phyloP scores from a whole-genome alignment of 1,284 basidiomycete genomes.

The Phaffia rhodozyma region DNA sequence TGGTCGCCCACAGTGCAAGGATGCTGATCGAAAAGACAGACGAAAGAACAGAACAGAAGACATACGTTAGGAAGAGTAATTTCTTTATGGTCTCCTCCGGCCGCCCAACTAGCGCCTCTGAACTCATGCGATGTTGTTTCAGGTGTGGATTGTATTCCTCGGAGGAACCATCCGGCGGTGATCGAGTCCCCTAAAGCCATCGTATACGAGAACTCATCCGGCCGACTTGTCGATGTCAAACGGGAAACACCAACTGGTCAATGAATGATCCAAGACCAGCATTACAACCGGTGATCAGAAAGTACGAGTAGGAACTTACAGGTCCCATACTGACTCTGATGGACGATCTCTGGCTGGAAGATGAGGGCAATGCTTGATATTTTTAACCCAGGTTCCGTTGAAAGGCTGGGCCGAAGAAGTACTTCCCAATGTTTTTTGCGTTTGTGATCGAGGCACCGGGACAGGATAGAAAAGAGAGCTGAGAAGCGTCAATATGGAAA shows the following conservation, averaged over 20 bases:
- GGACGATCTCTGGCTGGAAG: not conserved
- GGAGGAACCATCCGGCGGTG: conserved; percentile 11
- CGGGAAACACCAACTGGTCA: not conserved
- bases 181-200: conserved; percentile 15
- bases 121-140: conserved; percentile 13
- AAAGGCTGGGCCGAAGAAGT: no score
- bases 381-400: not conserved
- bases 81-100: conserved; percentile 7
- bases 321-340: not conserved
- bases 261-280: not conserved
- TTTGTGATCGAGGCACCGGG: no score
- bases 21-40: not conserved
- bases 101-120: conserved; percentile 5
- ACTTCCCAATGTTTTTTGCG: no score
- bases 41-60: not conserved
- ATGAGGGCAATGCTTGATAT: conserved; percentile 3
- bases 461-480: no score
- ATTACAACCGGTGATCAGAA: no score
- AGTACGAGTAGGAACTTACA: not conserved
- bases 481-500: no score
- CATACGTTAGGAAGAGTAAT: conserved; percentile 15
- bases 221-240: not conserved
- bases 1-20: no score
- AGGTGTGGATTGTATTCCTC: not conserved
- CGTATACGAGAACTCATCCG: conserved; percentile 10